Base-by-base conservation (phyloP, 2,329 filamentous ascomycete species). In the Aspergillus sp. region DNA sequence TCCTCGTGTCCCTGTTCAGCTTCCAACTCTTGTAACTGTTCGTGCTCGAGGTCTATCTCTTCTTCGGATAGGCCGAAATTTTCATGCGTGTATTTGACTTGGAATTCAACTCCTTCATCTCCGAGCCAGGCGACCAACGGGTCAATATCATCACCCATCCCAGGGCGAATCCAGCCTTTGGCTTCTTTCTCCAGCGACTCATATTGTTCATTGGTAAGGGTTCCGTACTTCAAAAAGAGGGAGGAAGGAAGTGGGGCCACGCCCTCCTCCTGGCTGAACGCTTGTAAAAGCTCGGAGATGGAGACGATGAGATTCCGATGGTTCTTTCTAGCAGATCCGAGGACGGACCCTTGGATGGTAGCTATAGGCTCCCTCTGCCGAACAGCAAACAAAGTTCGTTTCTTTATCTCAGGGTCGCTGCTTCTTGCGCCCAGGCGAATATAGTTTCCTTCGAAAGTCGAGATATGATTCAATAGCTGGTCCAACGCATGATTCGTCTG, bases 401-500 rank as follows among this genome's bases (percentile, higher is more conserved):
- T 72, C 50, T 80, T 80, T 53, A 94, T 82, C 0, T 76, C 74
- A 0, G 72, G 67, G 49, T 86, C 83, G 44, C 80, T 77, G 12
- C 84, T 86, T 29, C 85, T 78, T 2, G 83, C 81, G 38, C 88
- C 88, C 7, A 87, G 67, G 6, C 83, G 77, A 42, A 84, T 69
- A 48, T 89, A 82, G 1, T 79, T 75, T 0, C 69, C 64, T 55
- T 85, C 82, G 54, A 84, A 85, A 4, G 70, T 60, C 1, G 80
- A 72, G 10, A 88, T 73, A 46, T 83, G 79, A 1, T 71, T 68
- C 0, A 95, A 71, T 0, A 96, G 72, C 60, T 95, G 89, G 56
- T 96, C 89, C 0, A 95, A 70, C 0, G 89, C 89, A 64, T 95
- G 88, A 49, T 96, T 96, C 0, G 89, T 96, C 57, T 95, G 88